phyloP scores from a whole-genome alignment of 208 protist genomes.

The Crithidia acanthocephali region DNA sequence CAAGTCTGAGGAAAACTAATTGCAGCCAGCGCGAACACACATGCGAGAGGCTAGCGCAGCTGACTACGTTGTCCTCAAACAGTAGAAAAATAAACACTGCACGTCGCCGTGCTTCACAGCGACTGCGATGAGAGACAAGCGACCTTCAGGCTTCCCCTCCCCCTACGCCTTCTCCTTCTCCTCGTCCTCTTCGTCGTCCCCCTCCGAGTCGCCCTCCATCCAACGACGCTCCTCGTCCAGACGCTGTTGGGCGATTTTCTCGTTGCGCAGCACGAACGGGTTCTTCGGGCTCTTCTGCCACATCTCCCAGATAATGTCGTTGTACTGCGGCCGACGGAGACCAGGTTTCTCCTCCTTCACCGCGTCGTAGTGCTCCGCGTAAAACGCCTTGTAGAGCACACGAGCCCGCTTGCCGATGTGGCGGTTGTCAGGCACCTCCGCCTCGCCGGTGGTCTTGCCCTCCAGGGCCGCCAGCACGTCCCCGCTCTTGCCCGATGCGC shows the following conservation, averaged over 20 bases:
- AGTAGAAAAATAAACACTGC: too few relatives aligned
- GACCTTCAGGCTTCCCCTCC: background rate
- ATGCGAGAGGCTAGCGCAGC: too few relatives aligned
- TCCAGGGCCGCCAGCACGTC: constrained; percentile 57
- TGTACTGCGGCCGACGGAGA: constrained; percentile 88
- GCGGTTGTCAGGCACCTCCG: constrained; percentile 60
- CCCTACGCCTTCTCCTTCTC: background rate
- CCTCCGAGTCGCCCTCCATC: constrained; percentile 66
- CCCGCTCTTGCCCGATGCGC: constrained; percentile 46
- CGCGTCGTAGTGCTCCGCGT: constrained; percentile 57
- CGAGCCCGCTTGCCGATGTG: constrained; percentile 86
- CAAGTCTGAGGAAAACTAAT: background rate
- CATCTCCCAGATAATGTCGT: constrained; percentile 88
- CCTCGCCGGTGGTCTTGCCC: constrained; percentile 8
- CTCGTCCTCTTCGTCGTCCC: constrained; percentile 38
- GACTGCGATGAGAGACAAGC: too few relatives aligned
- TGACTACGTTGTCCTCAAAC: too few relatives aligned
- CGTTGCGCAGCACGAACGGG: constrained; percentile 87
- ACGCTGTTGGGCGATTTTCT: constrained; percentile 57
- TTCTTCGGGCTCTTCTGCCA: constrained; percentile 86
- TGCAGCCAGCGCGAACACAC: background rate
- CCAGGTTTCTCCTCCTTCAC: constrained; percentile 80
- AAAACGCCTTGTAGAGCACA: constrained; percentile 87
- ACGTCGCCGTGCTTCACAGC: background rate
- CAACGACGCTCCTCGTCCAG: constrained; percentile 78